These are phyloP conservation scores for Pseudocercospora musae DNA, from an alignment of 2,329 filamentous ascomycete species.

Conservation along the genomic window DNA sequence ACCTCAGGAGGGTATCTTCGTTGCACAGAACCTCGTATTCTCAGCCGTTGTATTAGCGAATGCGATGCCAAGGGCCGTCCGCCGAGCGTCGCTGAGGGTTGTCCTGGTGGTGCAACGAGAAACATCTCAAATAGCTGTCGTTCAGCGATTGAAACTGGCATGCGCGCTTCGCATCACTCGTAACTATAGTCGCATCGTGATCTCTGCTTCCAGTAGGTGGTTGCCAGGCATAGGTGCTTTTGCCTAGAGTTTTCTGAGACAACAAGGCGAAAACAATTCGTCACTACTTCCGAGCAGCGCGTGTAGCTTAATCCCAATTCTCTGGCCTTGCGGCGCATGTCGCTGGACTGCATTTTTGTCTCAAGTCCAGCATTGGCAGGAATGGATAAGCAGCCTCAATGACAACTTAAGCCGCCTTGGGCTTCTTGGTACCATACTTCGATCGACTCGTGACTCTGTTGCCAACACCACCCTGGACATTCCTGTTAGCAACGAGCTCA, in stretches of 20 bases:
- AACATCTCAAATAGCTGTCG: background rate
- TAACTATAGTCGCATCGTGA: background rate
- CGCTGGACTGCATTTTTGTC: background rate
- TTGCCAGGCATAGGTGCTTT: background rate
- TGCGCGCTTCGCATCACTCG: background rate
- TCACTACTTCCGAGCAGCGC: background rate
- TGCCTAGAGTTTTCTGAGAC: background rate
- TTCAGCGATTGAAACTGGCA: background rate
- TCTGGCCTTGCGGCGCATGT: background rate
- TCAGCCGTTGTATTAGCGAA: background rate
- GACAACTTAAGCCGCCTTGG: conserved; percentile 65
- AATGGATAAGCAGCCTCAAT: background rate
- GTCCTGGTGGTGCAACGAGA: background rate
- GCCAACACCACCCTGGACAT: conserved; percentile 75
- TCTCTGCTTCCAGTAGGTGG: background rate
- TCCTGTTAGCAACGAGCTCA: background rate
- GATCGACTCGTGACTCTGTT: conserved; percentile 80
- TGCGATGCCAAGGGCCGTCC: background rate
- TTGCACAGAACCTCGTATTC: background rate
- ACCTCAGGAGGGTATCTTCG: background rate
- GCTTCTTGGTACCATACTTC: conserved; percentile 99
- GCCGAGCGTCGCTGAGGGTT: background rate
- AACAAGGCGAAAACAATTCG: background rate
- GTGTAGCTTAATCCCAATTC: background rate
- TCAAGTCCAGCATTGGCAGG: background rate